phyloP scores from a whole-genome alignment of 2,329 filamentous ascomycete species.

The Plectosphaerella plurivora region DNA sequence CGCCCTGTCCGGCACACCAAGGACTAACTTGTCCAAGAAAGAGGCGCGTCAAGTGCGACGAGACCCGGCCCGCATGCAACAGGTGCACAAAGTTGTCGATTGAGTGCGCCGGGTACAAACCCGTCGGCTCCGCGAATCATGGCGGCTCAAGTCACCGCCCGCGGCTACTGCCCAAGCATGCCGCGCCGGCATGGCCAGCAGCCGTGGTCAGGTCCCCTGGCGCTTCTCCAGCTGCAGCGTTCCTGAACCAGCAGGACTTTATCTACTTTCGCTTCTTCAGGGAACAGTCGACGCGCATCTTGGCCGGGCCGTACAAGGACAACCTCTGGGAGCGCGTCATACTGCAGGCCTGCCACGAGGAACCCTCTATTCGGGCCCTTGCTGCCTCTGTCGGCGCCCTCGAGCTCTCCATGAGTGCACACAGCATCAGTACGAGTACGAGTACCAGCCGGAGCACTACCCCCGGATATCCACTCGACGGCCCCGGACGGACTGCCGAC shows the following conservation, averaged over 20 bases:
- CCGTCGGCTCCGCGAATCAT: neutral
- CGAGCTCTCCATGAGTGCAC: neutral
- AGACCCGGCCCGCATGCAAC: slow-evolving; percentile 26
- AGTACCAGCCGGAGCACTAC: no score
- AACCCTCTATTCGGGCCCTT: slow-evolving; percentile 19
- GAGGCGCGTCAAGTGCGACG: slow-evolving; percentile 30
- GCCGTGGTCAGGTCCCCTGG: neutral
- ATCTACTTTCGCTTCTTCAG: slow-evolving; percentile 22
- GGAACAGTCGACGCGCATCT: slow-evolving; percentile 14
- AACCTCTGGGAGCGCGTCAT: slow-evolving; percentile 29
- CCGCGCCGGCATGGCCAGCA: neutral
- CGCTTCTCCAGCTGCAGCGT: slow-evolving; percentile 1
- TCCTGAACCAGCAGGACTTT: slow-evolving; percentile 14
- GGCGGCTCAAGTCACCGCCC: neutral
- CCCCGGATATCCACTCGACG: no score
- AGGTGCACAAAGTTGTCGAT: slow-evolving; percentile 29
- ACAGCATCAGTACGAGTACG: neutral
- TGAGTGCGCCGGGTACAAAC: slow-evolving; percentile 25
- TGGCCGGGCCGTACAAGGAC: slow-evolving; percentile 22
- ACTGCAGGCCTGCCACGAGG: slow-evolving; percentile 25
- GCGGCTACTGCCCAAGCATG: neutral
- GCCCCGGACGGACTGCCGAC: neutral
- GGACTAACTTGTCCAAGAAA: slow-evolving; percentile 13
- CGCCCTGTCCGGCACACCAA: neutral
- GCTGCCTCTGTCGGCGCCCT: neutral